Base-by-base conservation (phyloP, 2,329 filamentous ascomycete genomes). In the Juglanconis juglandina region DNA sequence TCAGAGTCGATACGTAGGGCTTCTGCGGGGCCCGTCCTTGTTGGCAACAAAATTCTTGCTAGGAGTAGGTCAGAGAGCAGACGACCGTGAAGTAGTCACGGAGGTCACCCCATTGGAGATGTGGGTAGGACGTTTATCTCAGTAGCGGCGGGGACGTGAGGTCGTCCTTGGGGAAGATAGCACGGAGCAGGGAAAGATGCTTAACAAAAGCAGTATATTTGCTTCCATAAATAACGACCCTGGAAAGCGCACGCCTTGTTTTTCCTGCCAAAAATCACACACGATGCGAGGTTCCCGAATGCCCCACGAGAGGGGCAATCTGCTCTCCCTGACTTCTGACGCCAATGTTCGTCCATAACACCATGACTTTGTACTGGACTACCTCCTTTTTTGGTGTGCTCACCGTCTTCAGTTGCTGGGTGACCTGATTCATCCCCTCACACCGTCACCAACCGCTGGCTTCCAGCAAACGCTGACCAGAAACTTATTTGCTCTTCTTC, bases 401-500 rank as follows among this genome's bases (percentile, higher is more conserved):
- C 44, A 11, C 4, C 11, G 24, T 48, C 24, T 33, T 10, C 46
- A 33, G 4, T 48, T 10, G n/a, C 24, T 11, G 10, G 14, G 17
- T 17, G 3, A 46, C 7, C 44, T 17, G 7, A 32, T 33, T 5
- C 24, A 24, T 49, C 8, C 47, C 10, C 5, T 6, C 17, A 30
- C 44, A 4, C 39, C 11, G 24, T 39, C 7, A 41, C 13, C 3
- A 10, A 24, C n/a, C 34, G 13, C 32, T 32, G 5, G 47, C 3
- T 49, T 33, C 17, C 30, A 9, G 11, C 17, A 8, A 13, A 9
- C 34, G 35, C 30, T 34, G 32, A 17, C 55, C 14, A 30, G 17
- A 34, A 6, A 24, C 56, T 70, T 81, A 84, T 71, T 77, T 79
- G 13, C 80, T 77, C 80, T 90, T 90, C 77, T 84, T 86, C 56